Evolutionary conservation across 2,329 filamentous ascomycete species (phyloP).

Genomic region (Fusarium pininemorale): DNA sequence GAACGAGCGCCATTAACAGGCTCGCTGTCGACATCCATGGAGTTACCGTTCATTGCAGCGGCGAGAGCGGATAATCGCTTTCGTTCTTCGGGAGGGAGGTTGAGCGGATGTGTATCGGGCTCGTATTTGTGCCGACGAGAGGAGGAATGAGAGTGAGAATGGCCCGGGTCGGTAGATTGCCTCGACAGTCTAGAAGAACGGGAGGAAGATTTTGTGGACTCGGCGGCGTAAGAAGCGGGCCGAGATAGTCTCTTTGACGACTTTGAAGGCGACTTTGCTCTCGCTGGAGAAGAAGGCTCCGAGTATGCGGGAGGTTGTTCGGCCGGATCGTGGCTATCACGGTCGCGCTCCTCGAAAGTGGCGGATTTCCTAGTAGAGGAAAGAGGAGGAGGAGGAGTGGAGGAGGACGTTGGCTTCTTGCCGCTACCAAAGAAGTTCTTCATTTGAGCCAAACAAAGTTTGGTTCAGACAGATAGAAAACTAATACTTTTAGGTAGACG

Average conservation of each 20-base stretch:
- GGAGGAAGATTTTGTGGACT: conserved; percentile 47
- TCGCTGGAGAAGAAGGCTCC: conserved; percentile 50
- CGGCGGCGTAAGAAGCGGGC: conserved; percentile 45
- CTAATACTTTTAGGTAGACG: conserved; percentile 14
- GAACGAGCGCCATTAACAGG: conserved; percentile 55
- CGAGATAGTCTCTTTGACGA: conserved; percentile 46
- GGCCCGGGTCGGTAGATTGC: conserved; percentile 58
- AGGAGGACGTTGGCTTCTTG: conserved; percentile 50
- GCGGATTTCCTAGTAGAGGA: conserved; percentile 54
- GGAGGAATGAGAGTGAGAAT: conserved; percentile 53
- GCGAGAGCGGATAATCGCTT: conserved; percentile 77
- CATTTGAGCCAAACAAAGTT: conserved; percentile 52
- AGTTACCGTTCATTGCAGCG: conserved; percentile 65
- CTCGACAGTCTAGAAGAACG: conserved; percentile 58
- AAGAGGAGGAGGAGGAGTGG: conserved; percentile 22
- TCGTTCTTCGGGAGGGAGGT: conserved; percentile 88
- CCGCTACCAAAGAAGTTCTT: conserved; percentile 59
- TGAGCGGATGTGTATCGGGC: conserved; percentile 83
- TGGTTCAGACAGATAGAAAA: conserved; percentile 19
- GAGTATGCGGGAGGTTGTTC: conserved; percentile 44
- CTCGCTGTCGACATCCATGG: conserved; percentile 83
- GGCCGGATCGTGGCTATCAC: conserved; percentile 42
- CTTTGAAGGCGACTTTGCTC: conserved; percentile 51
- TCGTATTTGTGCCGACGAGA: conserved; percentile 66
- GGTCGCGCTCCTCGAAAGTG: conserved; percentile 48